Evolutionary conservation across 805 yeast species (phyloP).

Genomic region (Wickerhamomyces rabaulensis): DNA sequence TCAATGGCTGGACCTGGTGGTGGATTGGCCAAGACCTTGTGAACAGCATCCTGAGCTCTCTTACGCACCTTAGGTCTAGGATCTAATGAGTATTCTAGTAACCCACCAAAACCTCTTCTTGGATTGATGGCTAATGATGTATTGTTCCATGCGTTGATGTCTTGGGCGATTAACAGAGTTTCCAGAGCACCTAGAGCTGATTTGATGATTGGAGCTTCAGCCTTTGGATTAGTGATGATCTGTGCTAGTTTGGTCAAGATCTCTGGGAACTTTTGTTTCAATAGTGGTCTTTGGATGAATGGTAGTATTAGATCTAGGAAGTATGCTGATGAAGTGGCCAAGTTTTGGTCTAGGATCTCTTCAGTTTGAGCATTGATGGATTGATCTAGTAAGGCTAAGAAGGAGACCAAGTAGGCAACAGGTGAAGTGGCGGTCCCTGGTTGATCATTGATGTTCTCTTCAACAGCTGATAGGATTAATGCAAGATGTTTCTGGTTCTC

Average conservation of each 20-base stretch:
- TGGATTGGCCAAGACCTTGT: slow-evolving; percentile 51
- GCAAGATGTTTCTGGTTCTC: slow-evolving; percentile 87
- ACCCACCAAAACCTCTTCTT: slow-evolving; percentile 71
- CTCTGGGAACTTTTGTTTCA: slow-evolving; percentile 71
- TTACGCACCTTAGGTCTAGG: slow-evolving; percentile 93
- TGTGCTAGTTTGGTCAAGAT: slow-evolving; percentile 80
- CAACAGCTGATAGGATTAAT: slow-evolving; percentile 79
- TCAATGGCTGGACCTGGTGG: slow-evolving; percentile 75
- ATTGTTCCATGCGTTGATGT: slow-evolving; percentile 69
- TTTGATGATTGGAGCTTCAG: slow-evolving; percentile 77
- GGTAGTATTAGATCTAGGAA: slow-evolving; percentile 78
- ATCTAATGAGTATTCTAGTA: slow-evolving; percentile 75
- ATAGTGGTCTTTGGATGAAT: slow-evolving; percentile 59
- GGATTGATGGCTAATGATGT: slow-evolving; percentile 52
- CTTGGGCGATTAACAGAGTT: slow-evolving; percentile 73
- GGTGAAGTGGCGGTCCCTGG: slow-evolving; percentile 44
- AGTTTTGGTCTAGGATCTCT: slow-evolving; percentile 47
- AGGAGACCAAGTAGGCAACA: slow-evolving; percentile 80
- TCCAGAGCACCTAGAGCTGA: slow-evolving; percentile 87
- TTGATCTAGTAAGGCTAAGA: slow-evolving; percentile 77
- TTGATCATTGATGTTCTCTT: slow-evolving; percentile 62
- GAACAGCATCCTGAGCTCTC: slow-evolving; percentile 90
- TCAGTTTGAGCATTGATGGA: slow-evolving; percentile 45
- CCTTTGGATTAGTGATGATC: slow-evolving; percentile 58
- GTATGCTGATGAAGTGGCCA: slow-evolving; percentile 76